phyloP scores from a whole-genome alignment of 805 yeast species.

The Maudiozyma serrabonitensis region DNA sequence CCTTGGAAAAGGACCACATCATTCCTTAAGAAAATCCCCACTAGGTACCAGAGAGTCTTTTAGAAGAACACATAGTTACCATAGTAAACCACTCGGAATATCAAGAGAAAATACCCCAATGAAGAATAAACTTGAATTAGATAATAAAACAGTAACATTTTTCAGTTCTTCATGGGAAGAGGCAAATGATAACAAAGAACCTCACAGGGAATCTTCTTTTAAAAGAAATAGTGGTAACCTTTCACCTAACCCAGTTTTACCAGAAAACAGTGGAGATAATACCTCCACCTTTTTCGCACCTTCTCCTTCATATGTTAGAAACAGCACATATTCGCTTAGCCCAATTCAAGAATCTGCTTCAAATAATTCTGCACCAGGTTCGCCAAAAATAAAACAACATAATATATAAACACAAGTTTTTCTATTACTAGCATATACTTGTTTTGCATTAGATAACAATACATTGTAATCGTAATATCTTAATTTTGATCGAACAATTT shows the following conservation, averaged over 20 bases:
- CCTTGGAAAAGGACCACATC: background rate
- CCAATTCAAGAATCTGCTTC: constrained; percentile 23
- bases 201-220: background rate
- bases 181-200: background rate
- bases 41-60: constrained; percentile 11
- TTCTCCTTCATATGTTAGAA: constrained; percentile 16
- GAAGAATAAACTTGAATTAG: constrained; percentile 30
- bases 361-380: constrained; percentile 21
- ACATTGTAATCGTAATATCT: too few species aligned
- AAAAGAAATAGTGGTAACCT: constrained; percentile 6
- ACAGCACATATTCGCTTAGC: constrained; percentile 19
- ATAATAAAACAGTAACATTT: constrained; percentile 33
- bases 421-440: too few species aligned
- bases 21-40: background rate
- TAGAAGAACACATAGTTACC: constrained; percentile 26
- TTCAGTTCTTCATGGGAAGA: constrained; percentile 18
- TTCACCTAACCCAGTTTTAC: constrained; percentile 2
- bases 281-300: constrained; percentile 17
- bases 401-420: background rate
- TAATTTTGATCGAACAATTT: too few species aligned
- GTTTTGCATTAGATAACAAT: too few species aligned
- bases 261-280: background rate
- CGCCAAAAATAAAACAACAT: constrained; percentile 11
- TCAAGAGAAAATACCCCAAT: constrained; percentile 24
- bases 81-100: constrained; percentile 21